These are phyloP conservation scores for Ophiostoma montium DNA, from an alignment of 2,329 filamentous ascomycete genomes.

Conservation along the genomic window DNA sequence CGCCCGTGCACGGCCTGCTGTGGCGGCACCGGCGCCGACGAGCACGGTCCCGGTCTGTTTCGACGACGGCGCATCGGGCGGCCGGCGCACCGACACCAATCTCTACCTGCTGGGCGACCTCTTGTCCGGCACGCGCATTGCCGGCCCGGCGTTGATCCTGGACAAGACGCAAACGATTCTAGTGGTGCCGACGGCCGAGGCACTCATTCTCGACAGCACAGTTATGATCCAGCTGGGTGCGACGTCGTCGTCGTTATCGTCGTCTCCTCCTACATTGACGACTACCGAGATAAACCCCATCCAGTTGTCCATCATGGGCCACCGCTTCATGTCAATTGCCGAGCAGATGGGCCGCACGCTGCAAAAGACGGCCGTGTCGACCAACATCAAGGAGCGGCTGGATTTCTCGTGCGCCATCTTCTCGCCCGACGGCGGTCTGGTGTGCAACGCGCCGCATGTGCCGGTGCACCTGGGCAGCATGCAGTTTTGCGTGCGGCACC, in stretches of 20 bases:
- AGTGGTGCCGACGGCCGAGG: slow-evolving; percentile 62
- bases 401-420: slow-evolving; percentile 77
- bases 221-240: slow-evolving; percentile 68
- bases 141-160: slow-evolving; percentile 72
- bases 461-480: slow-evolving; percentile 71
- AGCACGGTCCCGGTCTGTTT: slow-evolving; percentile 60
- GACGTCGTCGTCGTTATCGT: slow-evolving; percentile 24
- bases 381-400: slow-evolving; percentile 69
- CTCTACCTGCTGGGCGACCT: slow-evolving; percentile 71
- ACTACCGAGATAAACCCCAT: slow-evolving; percentile 54
- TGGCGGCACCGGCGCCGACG: neutral
- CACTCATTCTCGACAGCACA: slow-evolving; percentile 71
- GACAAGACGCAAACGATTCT: slow-evolving; percentile 87
- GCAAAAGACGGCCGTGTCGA: slow-evolving; percentile 68
- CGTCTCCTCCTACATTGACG: slow-evolving; percentile 14
- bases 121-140: slow-evolving; percentile 53
- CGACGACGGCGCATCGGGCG: slow-evolving; percentile 38
- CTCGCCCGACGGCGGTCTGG: slow-evolving; percentile 57
- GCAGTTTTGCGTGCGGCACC: slow-evolving; percentile 66
- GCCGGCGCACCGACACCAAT: slow-evolving; percentile 57
- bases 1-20: neutral
- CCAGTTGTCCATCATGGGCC: slow-evolving; percentile 63
- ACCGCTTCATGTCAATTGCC: slow-evolving; percentile 74
- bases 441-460: slow-evolving; percentile 67
- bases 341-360: slow-evolving; percentile 72